Evolutionary conservation across 768 basidiomycete genomes (phyloP), one percentile per base, ranked within the genome.

Genomic region (Tricholoma saponaceum): DNA sequence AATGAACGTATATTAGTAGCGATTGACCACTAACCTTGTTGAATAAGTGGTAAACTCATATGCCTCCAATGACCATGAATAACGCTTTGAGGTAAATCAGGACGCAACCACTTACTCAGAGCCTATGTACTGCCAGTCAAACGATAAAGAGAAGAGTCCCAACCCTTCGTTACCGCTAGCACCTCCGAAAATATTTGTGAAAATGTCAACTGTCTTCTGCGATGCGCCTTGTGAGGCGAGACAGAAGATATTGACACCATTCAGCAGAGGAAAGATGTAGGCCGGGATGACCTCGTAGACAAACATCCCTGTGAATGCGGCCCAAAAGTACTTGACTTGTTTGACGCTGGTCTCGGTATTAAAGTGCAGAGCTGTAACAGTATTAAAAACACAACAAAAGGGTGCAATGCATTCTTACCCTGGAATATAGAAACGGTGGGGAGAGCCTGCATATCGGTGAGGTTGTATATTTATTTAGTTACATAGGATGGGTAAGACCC

Each of bases 91-190:
- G 5, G 16, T 12, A 28, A 49, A n/a, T 4, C 1, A 49, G 12
- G 12, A n/a, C 16, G 28, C 5, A 12, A 28, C 10, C 6, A 62
- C 70, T 25, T 61, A 77, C 71, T 26, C 35, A 14, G 83, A 82
- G 0, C 79, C 79, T 59, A 86, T 83, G 60, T 84, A 84, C 58
- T 85, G 83, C 84, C 84, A 89, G 62, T 88, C 87, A 47, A 88
- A 79, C n/a, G 82, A 82, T 41, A 89, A 57, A 32, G 79, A 81
- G 39, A 83, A 55, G 18, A 88, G 63, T 0, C 87, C 86, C 39
- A 89, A 72, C 0, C 86, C 87, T 67, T 89, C 86, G 62, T 89
- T 89, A 26, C 79, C 85, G 33, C 81, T 75, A 2, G 80, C 72
- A 5, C 88, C 88, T 26, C 88, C 88, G 58, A 89, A 88, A 0